Base-by-base conservation (phyloP, 306 rosid species). In the Alnus glutinosa region DNA sequence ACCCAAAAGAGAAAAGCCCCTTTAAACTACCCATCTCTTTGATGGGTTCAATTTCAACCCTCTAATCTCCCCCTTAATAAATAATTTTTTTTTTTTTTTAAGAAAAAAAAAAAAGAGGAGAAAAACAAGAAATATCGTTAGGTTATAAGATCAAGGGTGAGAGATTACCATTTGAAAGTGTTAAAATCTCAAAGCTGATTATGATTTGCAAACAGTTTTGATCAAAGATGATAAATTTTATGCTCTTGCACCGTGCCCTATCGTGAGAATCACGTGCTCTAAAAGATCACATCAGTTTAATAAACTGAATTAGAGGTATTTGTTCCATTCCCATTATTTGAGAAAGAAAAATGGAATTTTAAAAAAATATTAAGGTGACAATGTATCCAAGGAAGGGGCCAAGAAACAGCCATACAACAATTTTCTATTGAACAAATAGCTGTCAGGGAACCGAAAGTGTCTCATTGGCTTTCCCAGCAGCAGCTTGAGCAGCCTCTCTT, bases 351-450 rank as follows among this genome's bases (percentile, higher is more conserved):
- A 46, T 46, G 9, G 9, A n/a, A 57, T n/a, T 19, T 28, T 9
- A 16, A 16, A 34, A 57, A 7, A 19, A 23, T 58, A 23, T 58
- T 28, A 19, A 23, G 4, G 66, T 2, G 9, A 58, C 13, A 58
- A 58, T 0, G 12, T 59, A 1, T 59, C 66, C 66, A 59, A 2
- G 66, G n/a, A 32, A 63, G 46, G 34, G 46, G 47, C n/a, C 12
- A 32, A 13, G 19, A 34, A 63, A 34, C 70, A 34, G 44, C 19
- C 42, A 63, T 13, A 63, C 52, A 62, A 34, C 70, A 63, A 63
- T 63, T 63, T 63, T 63, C 70, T 63, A 63, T 63, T 34, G 46
- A 63, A 63, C 18, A 63, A 34, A 14, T 5, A 63, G 70, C 70
- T 63, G 44, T 63, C 3, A 15, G 19, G 11, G n/a, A 63, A 34